Conservation (phyloP, 2,329 filamentous ascomycete species). For the Diaporthe vexans region DNA sequence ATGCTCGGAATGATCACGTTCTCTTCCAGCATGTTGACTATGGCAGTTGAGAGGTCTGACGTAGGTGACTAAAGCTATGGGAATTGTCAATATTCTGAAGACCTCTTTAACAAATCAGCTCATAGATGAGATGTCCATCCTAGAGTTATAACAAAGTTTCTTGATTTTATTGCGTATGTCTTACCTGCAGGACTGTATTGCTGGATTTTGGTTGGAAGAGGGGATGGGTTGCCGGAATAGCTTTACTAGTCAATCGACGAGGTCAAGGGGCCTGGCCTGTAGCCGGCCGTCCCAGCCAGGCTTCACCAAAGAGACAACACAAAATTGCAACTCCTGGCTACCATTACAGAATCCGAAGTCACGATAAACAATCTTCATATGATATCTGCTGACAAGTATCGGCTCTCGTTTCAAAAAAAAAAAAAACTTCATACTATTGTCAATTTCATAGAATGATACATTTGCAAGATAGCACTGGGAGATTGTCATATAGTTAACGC, state of each 20-base stretch:
- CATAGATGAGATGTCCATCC: not conserved
- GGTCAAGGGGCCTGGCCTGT: not conserved
- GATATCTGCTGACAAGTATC: not conserved
- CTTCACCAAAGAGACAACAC: not conserved
- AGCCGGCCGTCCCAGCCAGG: not conserved
- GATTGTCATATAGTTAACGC: not conserved
- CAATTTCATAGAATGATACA: not conserved
- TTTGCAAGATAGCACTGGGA: not conserved
- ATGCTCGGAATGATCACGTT: conserved; percentile 36
- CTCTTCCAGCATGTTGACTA: not conserved
- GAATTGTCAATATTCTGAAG: not conserved
- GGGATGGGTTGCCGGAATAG: conserved; percentile 7
- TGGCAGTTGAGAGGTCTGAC: not conserved
- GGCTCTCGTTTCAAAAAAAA: not conserved
- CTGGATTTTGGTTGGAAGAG: not conserved
- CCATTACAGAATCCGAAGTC: not conserved
- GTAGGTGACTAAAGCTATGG: not conserved
- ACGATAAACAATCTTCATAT: not conserved
- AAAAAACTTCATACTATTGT: not conserved
- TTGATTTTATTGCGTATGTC: not conserved
- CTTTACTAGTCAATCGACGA: not conserved
- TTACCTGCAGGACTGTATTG: not conserved
- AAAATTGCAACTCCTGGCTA: not conserved
- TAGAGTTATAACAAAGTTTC: not conserved
- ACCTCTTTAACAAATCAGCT: too few species aligned